Percentiles rank a stretch among this genome's conserved stretches.
Evolutionary conservation across 257 asterid species (phyloP).

Genomic region (Ligustrum vulgare): DNA sequence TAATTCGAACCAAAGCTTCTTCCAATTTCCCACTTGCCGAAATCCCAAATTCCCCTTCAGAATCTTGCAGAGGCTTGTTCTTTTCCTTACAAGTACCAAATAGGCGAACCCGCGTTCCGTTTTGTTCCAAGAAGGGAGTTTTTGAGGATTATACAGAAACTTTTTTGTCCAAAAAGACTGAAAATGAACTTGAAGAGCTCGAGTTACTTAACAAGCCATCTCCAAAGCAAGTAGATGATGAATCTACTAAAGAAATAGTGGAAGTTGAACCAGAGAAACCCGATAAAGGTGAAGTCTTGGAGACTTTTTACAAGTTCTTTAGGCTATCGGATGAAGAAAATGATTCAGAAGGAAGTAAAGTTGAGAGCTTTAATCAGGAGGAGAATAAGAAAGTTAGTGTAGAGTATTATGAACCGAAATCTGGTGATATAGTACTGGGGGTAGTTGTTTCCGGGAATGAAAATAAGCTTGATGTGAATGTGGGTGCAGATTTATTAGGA

Average conservation of each 20-base stretch:
- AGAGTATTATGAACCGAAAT: conserved; percentile 84
- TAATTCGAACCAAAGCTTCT: conserved; percentile 18
- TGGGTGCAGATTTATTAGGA: conserved; percentile 83
- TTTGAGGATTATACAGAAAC: conserved; percentile 45
- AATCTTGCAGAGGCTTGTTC: conserved; percentile 29
- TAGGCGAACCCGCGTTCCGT: conserved; percentile 37
- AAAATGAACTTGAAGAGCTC: conserved; percentile 55
- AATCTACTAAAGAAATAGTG: conserved; percentile 36
- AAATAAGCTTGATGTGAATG: conserved; percentile 86
- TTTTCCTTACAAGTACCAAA: conserved; percentile 32
- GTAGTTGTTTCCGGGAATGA: conserved; percentile 93
- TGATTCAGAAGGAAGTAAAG: conserved; percentile 21
- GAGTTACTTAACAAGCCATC: conserved; percentile 75
- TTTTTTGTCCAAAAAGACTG: conserved; percentile 34
- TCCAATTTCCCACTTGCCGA: conserved; percentile 24
- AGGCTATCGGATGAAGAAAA: conserved; percentile 49
- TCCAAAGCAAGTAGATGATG: conserved; percentile 42
- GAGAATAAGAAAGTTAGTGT: conserved; percentile 41
- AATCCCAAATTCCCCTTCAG: conserved; percentile 34
- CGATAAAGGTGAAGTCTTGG: conserved; percentile 64
- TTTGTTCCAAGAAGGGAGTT: conserved; percentile 64
- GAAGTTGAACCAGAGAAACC: conserved; percentile 31
- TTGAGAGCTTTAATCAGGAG: conserved; percentile 29
- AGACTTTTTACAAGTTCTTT: conserved; percentile 72
- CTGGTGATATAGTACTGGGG: conserved; percentile 87